A percentile compares a stretch with the other conserved stretches of the same genome.
phyloP scores from a whole-genome alignment of 805 yeast genomes.

The Myxozyma nipponensis region DNA sequence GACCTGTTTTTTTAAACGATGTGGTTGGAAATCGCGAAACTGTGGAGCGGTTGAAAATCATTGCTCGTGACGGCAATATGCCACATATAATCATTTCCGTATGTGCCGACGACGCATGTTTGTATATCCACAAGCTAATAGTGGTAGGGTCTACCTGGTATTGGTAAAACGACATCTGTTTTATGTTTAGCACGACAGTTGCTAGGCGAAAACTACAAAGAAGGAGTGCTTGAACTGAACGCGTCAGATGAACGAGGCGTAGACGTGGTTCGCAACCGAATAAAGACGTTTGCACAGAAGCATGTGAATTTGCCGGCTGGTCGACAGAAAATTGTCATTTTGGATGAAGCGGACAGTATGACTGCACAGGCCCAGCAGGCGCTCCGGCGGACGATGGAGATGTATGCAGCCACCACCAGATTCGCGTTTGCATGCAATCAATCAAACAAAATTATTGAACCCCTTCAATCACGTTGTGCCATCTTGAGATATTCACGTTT shows the following conservation, averaged over 20 bases:
- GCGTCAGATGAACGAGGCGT: conserved; percentile 96
- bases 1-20: conserved; percentile 75
- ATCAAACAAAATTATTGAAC: conserved; percentile 91
- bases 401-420: conserved; percentile 90
- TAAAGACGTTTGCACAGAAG: conserved; percentile 94
- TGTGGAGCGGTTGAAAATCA: conserved; percentile 72
- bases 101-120: background rate
- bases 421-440: conserved; percentile 99
- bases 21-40: conserved; percentile 94
- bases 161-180: conserved; percentile 93
- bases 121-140: background rate
- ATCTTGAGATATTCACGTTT: conserved; percentile 79
- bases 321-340: conserved; percentile 83
- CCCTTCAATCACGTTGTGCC: conserved; percentile 94
- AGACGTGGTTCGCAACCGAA: conserved; percentile 89
- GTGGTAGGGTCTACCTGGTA: conserved; percentile 77
- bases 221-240: conserved; percentile 87
- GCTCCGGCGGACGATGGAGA: conserved; percentile 88
- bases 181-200: conserved; percentile 84
- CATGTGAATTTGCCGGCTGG: conserved; percentile 84
- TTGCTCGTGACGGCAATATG: conserved; percentile 91
- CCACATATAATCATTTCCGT: conserved; percentile 90
- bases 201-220: conserved; percentile 61
- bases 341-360: conserved; percentile 97
- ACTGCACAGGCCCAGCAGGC: conserved; percentile 97